Percentiles rank a stretch among this genome's conserved stretches.
Conservation (phyloP, 2,329 filamentous ascomycete species). For the Colletotrichum agaves region DNA sequence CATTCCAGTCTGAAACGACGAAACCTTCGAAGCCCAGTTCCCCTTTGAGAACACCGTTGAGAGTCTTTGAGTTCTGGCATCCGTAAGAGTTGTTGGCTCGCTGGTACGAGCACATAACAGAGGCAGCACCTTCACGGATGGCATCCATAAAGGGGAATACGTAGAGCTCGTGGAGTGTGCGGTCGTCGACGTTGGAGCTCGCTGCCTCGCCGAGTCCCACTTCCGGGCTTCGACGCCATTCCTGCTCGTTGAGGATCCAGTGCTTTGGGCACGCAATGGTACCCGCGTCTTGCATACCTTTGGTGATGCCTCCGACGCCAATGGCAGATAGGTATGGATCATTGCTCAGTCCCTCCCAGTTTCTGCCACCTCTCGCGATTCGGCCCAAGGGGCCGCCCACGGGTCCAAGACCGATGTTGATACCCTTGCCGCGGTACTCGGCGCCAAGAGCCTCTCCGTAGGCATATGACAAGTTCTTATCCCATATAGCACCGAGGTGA, state of each 20-base stretch:
- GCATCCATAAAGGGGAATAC: conserved; percentile 77
- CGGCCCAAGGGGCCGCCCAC: conserved; percentile 81
- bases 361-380: conserved; percentile 77
- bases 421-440: conserved; percentile 45
- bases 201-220: conserved; percentile 57
- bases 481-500: conserved; percentile 83
- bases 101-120: conserved; percentile 81
- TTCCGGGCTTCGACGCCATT: conserved; percentile 63
- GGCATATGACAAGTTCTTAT: conserved; percentile 76
- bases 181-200: conserved; percentile 70
- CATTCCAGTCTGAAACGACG: conserved; percentile 77
- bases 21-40: conserved; percentile 78
- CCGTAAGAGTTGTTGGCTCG: conserved; percentile 75
- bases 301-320: conserved; percentile 69
- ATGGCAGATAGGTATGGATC: conserved; percentile 80
- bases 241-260: conserved; percentile 77
- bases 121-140: conserved; percentile 71
- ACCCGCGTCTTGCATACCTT: conserved; percentile 61
- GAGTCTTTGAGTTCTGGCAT: conserved; percentile 70
- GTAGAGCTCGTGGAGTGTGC: conserved; percentile 74
- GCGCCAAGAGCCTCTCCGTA: conserved; percentile 75
- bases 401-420: conserved; percentile 52
- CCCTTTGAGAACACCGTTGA: conserved; percentile 74
- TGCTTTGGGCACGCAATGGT: conserved; percentile 60
- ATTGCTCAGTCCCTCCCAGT: conserved; percentile 85